Evolutionary conservation across 257 asterid genomes (phyloP).

Genomic region (Solanum medicagineum): DNA sequence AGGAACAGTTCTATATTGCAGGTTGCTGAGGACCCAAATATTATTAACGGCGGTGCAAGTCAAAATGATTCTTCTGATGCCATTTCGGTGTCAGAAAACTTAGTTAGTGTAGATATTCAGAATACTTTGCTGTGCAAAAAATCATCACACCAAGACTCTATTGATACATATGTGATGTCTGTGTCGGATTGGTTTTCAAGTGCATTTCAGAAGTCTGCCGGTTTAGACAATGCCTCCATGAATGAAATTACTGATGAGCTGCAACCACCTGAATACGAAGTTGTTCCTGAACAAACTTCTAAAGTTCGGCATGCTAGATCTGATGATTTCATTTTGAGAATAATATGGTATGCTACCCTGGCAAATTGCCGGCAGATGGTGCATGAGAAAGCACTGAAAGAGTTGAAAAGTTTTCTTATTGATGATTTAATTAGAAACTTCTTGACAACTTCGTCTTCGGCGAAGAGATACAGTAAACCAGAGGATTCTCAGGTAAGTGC

Average conservation of each 20-base stretch:
- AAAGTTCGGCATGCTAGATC: constrained; percentile 17
- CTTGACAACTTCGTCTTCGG: constrained; percentile 8
- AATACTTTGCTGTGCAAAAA: constrained; percentile 13
- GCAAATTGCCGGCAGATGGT: constrained; percentile 50
- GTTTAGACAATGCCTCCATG: constrained; percentile 22
- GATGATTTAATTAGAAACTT: constrained; percentile 34
- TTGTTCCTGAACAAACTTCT: constrained; percentile 22
- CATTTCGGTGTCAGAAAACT: constrained; percentile 13
- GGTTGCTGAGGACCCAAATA: constrained; percentile 23
- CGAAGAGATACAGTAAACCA: constrained; percentile 17
- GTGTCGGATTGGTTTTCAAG: constrained; percentile 17
- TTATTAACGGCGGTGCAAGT: constrained; percentile 13
- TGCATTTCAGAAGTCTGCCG: constrained; percentile 37
- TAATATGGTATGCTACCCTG: constrained; percentile 41
- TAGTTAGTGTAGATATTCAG: constrained; percentile 18
- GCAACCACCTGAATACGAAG: constrained; percentile 42
- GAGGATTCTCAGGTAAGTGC: constrained; percentile 29
- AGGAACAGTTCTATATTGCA: constrained; percentile 18
- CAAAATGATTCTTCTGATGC: constrained; percentile 19
- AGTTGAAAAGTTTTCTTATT: constrained; percentile 31
- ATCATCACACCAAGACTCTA: constrained; percentile 6
- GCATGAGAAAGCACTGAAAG: constrained; percentile 44
- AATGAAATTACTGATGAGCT: constrained; percentile 36
- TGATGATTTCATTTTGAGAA: constrained; percentile 21
- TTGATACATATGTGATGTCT: constrained; percentile 12